Conservation (phyloP, 2,329 filamentous ascomycete species). For the Blastomyces silverae region DNA sequence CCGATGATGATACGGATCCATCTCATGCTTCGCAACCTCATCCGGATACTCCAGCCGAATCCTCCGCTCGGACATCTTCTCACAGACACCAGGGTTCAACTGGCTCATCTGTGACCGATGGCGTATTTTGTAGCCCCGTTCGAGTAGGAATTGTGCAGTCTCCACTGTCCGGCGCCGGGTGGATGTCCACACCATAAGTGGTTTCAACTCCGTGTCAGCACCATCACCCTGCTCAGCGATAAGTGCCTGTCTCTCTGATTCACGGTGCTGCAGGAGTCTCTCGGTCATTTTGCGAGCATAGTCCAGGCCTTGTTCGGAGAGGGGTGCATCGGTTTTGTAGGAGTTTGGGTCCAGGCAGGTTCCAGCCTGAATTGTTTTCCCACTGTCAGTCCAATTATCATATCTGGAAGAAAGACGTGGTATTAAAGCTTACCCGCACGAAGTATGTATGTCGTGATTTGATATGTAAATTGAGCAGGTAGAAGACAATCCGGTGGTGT, state of each 20-base stretch:
- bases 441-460: conserved; percentile 93
- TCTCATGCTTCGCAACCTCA: conserved; percentile 85
- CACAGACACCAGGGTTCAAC: conserved; percentile 91
- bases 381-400: conserved; percentile 19
- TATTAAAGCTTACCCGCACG: conserved; percentile 51
- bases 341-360: conserved; percentile 81
- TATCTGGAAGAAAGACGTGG: background rate
- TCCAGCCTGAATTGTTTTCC: conserved; percentile 51
- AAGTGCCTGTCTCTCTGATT: conserved; percentile 67
- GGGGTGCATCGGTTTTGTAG: conserved; percentile 81
- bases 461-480: conserved; percentile 94
- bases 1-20: conserved; percentile 93
- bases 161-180: conserved; percentile 85
- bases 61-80: conserved; percentile 77
- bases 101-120: conserved; percentile 96
- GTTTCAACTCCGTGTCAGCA: conserved; percentile 61
- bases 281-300: conserved; percentile 86
- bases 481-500: conserved; percentile 95
- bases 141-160: conserved; percentile 73
- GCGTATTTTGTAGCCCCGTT: conserved; percentile 73
- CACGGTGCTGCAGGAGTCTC: conserved; percentile 71
- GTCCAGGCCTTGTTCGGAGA: conserved; percentile 70
- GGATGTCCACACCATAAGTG: conserved; percentile 89
- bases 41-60: conserved; percentile 80
- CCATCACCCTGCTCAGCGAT: conserved; percentile 64